Conservation (phyloP, 169 alveolate genomes). For the Plasmodium ovale region DNA sequence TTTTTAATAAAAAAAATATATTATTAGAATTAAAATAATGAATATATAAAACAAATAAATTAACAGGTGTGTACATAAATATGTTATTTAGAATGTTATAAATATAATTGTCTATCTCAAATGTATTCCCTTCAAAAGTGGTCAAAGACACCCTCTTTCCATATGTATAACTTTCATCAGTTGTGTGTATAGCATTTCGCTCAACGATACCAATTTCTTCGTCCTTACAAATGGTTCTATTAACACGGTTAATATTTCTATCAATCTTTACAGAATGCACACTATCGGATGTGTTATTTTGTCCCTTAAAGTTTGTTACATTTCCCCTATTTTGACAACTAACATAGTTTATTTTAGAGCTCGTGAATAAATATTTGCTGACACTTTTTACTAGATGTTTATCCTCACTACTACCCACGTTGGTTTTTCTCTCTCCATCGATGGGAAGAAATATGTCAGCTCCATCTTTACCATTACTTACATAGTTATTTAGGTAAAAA, state of each 20-base stretch:
- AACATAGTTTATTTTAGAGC: conserved; percentile 16
- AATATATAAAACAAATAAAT: conserved; percentile 45
- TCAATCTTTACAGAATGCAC: too few relatives aligned
- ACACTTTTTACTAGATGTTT: background rate
- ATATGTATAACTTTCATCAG: background rate
- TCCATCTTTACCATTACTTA: background rate
- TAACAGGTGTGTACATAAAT: conserved; percentile 50
- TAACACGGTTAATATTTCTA: background rate
- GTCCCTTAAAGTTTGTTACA: background rate
- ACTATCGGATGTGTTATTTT: too few relatives aligned
- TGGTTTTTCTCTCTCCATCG: background rate
- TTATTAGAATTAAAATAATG: conserved; percentile 38
- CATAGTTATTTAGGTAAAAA: conserved; percentile 1
- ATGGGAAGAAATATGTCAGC: background rate
- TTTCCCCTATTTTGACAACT: background rate
- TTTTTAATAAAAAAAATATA: conserved; percentile 29
- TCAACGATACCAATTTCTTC: background rate
- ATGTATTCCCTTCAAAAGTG: background rate
- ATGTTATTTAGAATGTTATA: conserved; percentile 35
- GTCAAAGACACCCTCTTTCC: too few relatives aligned
- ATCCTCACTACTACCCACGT: background rate
- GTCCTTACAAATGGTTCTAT: background rate
- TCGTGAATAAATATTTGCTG: conserved; percentile 10
- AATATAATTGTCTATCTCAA: conserved; percentile 37
- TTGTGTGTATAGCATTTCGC: background rate